Evolutionary conservation across 306 rosid species (phyloP).

Genomic region (Sicyos edulis): DNA sequence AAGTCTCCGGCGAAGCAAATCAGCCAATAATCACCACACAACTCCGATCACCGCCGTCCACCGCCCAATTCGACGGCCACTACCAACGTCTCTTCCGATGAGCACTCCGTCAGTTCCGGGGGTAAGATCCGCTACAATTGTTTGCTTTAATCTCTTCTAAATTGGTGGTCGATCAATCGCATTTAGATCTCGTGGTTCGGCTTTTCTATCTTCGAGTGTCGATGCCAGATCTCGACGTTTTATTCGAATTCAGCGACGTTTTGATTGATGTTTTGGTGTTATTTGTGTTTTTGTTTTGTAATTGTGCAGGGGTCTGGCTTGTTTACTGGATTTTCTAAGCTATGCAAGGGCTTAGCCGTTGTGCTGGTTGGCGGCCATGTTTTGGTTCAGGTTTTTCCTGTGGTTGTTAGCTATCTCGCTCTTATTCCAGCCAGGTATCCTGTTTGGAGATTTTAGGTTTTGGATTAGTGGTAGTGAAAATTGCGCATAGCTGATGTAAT

Average conservation of each 20-base stretch:
- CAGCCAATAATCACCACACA: background rate
- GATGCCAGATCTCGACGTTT: slow-evolving; percentile 24
- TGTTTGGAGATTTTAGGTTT: background rate
- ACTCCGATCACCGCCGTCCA: slow-evolving; percentile 22
- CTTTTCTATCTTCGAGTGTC: background rate
- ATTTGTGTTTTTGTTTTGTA: background rate
- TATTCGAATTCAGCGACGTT: background rate
- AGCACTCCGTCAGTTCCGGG: slow-evolving; percentile 46
- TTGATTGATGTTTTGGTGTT: background rate
- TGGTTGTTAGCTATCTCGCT: slow-evolving; percentile 52
- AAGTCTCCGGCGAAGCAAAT: slow-evolving; percentile 13
- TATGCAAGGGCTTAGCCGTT: slow-evolving; percentile 74
- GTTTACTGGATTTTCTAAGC: slow-evolving; percentile 44
- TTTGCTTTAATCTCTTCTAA: background rate
- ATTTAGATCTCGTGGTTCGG: slow-evolving; percentile 18
- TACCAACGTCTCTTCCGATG: slow-evolving; percentile 33
- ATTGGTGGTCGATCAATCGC: background rate
- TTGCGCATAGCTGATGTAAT: background rate
- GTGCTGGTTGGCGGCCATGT: slow-evolving; percentile 62
- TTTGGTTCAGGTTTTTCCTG: slow-evolving; percentile 57
- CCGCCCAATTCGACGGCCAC: background rate
- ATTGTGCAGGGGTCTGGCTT: slow-evolving; percentile 38
- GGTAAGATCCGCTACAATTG: slow-evolving; percentile 28
- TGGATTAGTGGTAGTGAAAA: background rate
- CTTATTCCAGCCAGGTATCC: slow-evolving; percentile 82